phyloP scores from a whole-genome alignment of 2,329 filamentous ascomycete species.

The Corynespora cassiicola region DNA sequence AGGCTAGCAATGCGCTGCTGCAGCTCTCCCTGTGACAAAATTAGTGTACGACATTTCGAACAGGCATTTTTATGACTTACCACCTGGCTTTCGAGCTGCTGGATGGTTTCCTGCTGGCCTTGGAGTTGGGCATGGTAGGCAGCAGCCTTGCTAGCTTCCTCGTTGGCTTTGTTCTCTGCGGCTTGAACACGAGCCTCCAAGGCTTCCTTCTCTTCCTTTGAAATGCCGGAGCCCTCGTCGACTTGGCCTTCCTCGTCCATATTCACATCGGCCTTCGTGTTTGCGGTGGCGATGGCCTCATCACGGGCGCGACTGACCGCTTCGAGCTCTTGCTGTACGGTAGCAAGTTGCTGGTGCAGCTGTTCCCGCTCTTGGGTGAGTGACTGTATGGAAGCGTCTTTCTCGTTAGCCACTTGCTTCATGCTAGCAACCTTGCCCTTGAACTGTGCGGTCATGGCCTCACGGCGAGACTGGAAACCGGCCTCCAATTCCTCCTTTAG shows the following conservation, averaged over 20 bases:
- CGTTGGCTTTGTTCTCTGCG: slow-evolving; percentile 49
- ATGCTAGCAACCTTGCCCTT: too few relatives aligned
- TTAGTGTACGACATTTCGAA: too few relatives aligned
- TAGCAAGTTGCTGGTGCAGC: slow-evolving; percentile 46
- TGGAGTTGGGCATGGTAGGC: slow-evolving; percentile 49
- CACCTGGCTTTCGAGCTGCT: slow-evolving; percentile 69
- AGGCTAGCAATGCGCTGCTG: slow-evolving; percentile 45
- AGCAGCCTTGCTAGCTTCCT: slow-evolving; percentile 45
- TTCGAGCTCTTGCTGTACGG: slow-evolving; percentile 57
- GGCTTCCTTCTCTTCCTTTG: slow-evolving; percentile 38
- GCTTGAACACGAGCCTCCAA: slow-evolving; percentile 45
- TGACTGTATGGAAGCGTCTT: slow-evolving; percentile 55
- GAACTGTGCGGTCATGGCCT: slow-evolving; percentile 3
- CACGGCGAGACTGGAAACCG: slow-evolving; percentile 37
- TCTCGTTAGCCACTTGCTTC: too few relatives aligned
- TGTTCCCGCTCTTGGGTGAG: slow-evolving; percentile 68
- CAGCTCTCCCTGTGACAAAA: slow-evolving; percentile 41
- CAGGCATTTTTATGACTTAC: slow-evolving; percentile 35
- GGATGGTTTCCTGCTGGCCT: slow-evolving; percentile 65
- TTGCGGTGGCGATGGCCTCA: slow-evolving; percentile 58
- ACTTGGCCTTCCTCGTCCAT: slow-evolving; percentile 57
- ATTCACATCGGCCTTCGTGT: slow-evolving; percentile 28
- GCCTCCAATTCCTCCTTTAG: slow-evolving; percentile 56
- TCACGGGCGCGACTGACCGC: slow-evolving; percentile 70
- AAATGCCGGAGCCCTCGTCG: slow-evolving; percentile 37